These are phyloP conservation scores for Vitis rotundifolia DNA, from an alignment of 164 flowering plant genomes.

Conservation along the genomic window DNA sequence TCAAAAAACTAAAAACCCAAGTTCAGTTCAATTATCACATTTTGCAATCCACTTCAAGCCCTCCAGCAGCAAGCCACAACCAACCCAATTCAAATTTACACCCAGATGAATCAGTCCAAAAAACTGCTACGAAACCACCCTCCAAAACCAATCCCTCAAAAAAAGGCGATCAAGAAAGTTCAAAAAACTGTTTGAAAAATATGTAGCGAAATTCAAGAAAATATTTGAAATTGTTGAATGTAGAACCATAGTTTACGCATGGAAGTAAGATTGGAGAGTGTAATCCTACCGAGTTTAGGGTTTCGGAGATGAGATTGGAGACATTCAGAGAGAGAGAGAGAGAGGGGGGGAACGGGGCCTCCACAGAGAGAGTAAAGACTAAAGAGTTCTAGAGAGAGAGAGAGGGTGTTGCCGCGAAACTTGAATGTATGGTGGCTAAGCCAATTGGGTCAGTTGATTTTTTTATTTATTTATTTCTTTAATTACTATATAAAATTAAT, in stretches of 20 bases:
- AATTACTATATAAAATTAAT: too few relatives aligned
- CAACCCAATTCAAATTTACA: too few relatives aligned
- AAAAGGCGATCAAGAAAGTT: too few relatives aligned
- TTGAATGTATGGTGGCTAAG: slow-evolving; percentile 24
- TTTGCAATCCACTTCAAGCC: too few relatives aligned
- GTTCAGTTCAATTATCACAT: too few relatives aligned
- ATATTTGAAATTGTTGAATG: not conserved
- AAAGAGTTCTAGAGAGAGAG: not conserved
- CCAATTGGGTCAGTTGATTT: slow-evolving; percentile 9
- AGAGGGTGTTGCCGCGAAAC: slow-evolving; percentile 44
- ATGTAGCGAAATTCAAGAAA: too few relatives aligned
- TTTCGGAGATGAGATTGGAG: slow-evolving; percentile 2
- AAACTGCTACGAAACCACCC: too few relatives aligned
- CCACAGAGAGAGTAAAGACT: not conserved
- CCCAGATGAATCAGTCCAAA: too few relatives aligned
- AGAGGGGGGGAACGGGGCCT: not conserved
- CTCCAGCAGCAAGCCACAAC: too few relatives aligned
- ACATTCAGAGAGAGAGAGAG: slow-evolving; percentile 2
- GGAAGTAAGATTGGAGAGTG: not conserved
- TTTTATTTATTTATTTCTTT: not conserved
- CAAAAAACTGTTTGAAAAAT: too few relatives aligned
- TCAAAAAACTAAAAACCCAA: too few relatives aligned
- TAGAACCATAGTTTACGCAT: not conserved
- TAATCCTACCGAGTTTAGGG: not conserved
- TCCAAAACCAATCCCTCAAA: too few relatives aligned